Evolutionary conservation across 129 eudicot genomes (phyloP), one percentile per base, ranked within the genome.

Genomic region (Tagetes patula): DNA sequence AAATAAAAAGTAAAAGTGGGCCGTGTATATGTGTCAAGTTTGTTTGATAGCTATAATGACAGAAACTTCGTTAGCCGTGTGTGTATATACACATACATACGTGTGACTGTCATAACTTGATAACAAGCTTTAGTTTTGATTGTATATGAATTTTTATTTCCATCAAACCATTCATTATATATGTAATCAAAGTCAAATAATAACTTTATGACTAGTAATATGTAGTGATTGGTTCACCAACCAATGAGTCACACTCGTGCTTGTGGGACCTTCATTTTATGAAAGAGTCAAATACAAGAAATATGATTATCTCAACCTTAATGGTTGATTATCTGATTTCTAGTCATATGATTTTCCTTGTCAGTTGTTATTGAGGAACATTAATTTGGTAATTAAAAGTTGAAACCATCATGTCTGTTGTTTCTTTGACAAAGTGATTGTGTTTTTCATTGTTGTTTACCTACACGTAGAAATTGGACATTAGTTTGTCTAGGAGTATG

Each of bases 161-260:
- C 63, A 56, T 56, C 38, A 31, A 30, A n/a, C 11, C 39, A 9
- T 42, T 33, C n/a, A 60, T 34, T 20, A 60, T 60, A 42, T 7
- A 60, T 34, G 65, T 10, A 60, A 60, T 60, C 65, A 36, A 11
- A 60, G 65, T 33, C 41, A 60, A 60, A 33, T 60, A 60, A 33
- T 60, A 60, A 60, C 65, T 59, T 59, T 60, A 60, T 33, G 65
- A 60, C 65, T 60, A 60, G 65, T 60, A 34, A 9, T 59, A 34
- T 20, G 8, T 53, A 53, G 4, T 53, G 7, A 6, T 5, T 0
- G 33, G 31, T 53, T 53, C 34, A 53, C 33, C 10, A 53, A 20
- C 34, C 34, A 53, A 53, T 5, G 60, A 53, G 34, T 53, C 60
- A 6, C 60, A 53, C 34, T 59, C 65, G n/a, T 33, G 41, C 65